phyloP scores from a whole-genome alignment of 495 filamentous ascomycete species.

The Aspergillus nanangensis region DNA sequence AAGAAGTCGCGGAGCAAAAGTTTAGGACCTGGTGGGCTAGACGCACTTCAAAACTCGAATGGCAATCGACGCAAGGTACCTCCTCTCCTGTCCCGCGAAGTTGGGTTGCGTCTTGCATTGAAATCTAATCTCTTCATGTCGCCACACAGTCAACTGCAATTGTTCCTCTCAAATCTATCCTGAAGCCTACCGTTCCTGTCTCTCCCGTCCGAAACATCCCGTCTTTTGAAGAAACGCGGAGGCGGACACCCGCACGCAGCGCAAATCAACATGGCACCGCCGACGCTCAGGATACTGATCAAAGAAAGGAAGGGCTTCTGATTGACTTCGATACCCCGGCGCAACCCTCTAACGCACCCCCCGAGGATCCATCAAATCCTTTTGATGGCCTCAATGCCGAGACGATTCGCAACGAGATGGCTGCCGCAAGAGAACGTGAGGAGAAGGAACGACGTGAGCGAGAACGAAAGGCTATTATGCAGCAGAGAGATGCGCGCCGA shows the following conservation, averaged over 20 bases:
- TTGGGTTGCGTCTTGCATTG: not conserved
- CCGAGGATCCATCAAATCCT: constrained; percentile 48
- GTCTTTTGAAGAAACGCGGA: constrained; percentile 44
- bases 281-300: constrained; percentile 8
- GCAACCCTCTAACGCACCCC: constrained; percentile 18
- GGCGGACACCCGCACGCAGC: constrained; percentile 32
- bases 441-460: constrained; percentile 62
- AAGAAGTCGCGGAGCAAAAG: constrained; percentile 93
- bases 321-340: constrained; percentile 47
- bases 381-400: constrained; percentile 54
- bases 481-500: constrained; percentile 76
- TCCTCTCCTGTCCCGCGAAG: constrained; percentile 9
- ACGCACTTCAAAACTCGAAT: constrained; percentile 68
- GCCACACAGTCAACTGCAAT: constrained; percentile 47
- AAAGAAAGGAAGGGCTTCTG: constrained; percentile 32
- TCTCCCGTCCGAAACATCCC: constrained; percentile 57
- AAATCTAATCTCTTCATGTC: constrained; percentile 6
- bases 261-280: constrained; percentile 18
- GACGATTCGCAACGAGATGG: constrained; percentile 62
- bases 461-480: constrained; percentile 63
- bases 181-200: constrained; percentile 75
- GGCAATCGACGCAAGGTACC: constrained; percentile 80
- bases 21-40: constrained; percentile 85
- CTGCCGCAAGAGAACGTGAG: constrained; percentile 67
- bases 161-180: constrained; percentile 68